These are phyloP conservation scores for Dendrobium nobile DNA, from an alignment of 106 monocot genomes.

Conservation along the genomic window DNA sequence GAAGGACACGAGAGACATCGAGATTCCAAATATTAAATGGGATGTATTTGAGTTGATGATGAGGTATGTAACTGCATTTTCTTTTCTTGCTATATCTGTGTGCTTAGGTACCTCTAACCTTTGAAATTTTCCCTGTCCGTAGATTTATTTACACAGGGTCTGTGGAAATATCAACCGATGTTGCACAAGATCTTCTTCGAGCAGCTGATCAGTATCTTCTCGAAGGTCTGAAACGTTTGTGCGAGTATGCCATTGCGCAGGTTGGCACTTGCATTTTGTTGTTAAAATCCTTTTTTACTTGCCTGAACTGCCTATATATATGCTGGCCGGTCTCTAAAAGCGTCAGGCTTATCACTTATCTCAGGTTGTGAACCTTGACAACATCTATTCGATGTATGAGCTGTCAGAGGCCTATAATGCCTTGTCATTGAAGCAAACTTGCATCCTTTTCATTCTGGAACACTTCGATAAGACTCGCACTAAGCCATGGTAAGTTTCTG, in stretches of 20 bases:
- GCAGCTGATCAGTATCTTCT: slow-evolving; percentile 98
- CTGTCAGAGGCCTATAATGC: slow-evolving; percentile 89
- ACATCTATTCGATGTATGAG: slow-evolving; percentile 86
- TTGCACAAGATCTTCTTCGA: slow-evolving; percentile 92
- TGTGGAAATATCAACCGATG: slow-evolving; percentile 54
- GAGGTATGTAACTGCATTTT: slow-evolving; percentile 44
- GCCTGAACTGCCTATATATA: not conserved
- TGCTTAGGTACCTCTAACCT: not conserved
- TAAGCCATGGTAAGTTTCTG: slow-evolving; percentile 52
- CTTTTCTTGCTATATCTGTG: not conserved
- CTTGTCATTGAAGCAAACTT: slow-evolving; percentile 74
- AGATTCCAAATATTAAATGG: slow-evolving; percentile 97
- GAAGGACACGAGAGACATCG: slow-evolving; percentile 91
- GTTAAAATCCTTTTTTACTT: not conserved
- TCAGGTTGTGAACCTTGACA: slow-evolving; percentile 76
- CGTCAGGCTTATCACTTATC: not conserved
- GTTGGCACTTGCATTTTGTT: slow-evolving; percentile 18
- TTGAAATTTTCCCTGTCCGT: not conserved
- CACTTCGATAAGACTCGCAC: slow-evolving; percentile 66
- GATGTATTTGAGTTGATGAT: slow-evolving; percentile 96
- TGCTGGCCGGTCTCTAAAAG: not conserved
- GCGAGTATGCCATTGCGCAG: slow-evolving; percentile 92
- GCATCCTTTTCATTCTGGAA: slow-evolving; percentile 75
- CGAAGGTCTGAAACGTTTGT: slow-evolving; percentile 90
- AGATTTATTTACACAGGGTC: slow-evolving; percentile 97